Conservation (phyloP, 2,329 filamentous ascomycete genomes). For the Beauveria asiatica region DNA sequence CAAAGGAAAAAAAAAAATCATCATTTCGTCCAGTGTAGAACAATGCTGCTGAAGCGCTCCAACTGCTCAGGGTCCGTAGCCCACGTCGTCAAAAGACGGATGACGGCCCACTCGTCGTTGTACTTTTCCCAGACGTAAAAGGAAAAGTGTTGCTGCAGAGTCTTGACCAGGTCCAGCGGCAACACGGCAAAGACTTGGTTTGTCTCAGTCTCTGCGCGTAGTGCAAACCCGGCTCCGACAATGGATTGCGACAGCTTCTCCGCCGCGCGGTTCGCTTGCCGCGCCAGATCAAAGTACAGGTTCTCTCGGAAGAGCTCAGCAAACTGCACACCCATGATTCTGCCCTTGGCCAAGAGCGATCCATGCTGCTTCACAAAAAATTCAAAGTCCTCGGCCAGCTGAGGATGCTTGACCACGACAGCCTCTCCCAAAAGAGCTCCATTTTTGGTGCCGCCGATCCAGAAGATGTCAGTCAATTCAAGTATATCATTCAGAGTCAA, state of each 20-base stretch:
- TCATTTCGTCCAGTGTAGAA: constrained; percentile 15
- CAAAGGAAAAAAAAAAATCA: not conserved
- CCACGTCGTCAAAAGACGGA: constrained; percentile 42
- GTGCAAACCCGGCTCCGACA: constrained; percentile 29
- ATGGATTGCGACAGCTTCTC: constrained; percentile 35
- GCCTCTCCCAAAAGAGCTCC: constrained; percentile 42
- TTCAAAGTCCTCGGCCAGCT: constrained; percentile 36
- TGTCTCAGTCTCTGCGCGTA: constrained; percentile 38
- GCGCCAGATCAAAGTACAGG: constrained; percentile 38
- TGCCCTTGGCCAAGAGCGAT: constrained; percentile 39
- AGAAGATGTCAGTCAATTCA: constrained; percentile 42
- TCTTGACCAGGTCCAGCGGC: constrained; percentile 28
- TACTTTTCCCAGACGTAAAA: constrained; percentile 42
- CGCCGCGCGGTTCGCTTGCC: constrained; percentile 35
- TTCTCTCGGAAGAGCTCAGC: constrained; percentile 37
- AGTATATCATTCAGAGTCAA: constrained; percentile 35
- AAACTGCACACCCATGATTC: constrained; percentile 41
- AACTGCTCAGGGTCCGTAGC: constrained; percentile 36
- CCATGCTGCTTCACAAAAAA: constrained; percentile 45
- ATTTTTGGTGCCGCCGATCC: constrained; percentile 46
- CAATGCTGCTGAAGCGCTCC: constrained; percentile 26
- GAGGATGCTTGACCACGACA: constrained; percentile 35
- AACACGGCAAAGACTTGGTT: constrained; percentile 43
- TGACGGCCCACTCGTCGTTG: constrained; percentile 29
- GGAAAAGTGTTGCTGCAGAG: constrained; percentile 32